A percentile compares a stretch with the other conserved stretches of the same genome.
Conservation (phyloP, 768 basidiomycete genomes). For the Tylopilus vinaceipallidus region DNA sequence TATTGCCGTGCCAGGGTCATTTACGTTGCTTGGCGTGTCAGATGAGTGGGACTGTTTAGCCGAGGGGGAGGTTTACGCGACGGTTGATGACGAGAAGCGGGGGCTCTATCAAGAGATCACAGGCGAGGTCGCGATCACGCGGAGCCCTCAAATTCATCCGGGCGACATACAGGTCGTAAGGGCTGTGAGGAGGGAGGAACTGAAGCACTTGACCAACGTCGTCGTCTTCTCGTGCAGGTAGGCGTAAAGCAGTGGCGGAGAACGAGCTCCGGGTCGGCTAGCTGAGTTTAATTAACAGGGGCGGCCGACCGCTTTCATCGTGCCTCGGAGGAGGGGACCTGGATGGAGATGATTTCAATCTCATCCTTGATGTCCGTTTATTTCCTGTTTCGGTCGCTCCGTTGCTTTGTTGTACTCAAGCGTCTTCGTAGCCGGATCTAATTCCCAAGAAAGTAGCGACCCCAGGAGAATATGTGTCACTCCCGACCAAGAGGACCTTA, state of each 20-base stretch:
- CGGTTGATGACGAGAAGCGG: constrained; percentile 33
- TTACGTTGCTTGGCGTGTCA: constrained; percentile 51
- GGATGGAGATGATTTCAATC: constrained; percentile 51
- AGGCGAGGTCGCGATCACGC: constrained; percentile 44
- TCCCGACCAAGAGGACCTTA: constrained; percentile 33
- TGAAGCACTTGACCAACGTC: constrained; percentile 42
- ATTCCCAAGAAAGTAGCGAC: constrained; percentile 18
- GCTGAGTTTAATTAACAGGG: constrained; percentile 27
- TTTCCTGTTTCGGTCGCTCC: not conserved
- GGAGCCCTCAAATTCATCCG: constrained; percentile 54
- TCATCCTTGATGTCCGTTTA: constrained; percentile 42
- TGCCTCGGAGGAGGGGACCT: constrained; percentile 54
- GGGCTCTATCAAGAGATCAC: constrained; percentile 27
- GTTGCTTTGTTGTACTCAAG: constrained; percentile 7
- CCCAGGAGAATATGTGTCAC: constrained; percentile 41
- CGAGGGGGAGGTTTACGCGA: constrained; percentile 49
- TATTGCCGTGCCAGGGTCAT: constrained; percentile 48
- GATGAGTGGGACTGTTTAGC: constrained; percentile 47
- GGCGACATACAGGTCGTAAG: constrained; percentile 43
- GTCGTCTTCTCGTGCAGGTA: constrained; percentile 52
- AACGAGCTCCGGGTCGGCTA: constrained; percentile 4
- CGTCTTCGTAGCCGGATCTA: constrained; percentile 29
- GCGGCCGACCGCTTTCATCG: constrained; percentile 43
- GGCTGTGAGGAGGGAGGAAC: constrained; percentile 41
- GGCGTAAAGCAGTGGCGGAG: not conserved